Conservation (phyloP, 768 basidiomycete genomes). For the Pisolithus sp. region DNA sequence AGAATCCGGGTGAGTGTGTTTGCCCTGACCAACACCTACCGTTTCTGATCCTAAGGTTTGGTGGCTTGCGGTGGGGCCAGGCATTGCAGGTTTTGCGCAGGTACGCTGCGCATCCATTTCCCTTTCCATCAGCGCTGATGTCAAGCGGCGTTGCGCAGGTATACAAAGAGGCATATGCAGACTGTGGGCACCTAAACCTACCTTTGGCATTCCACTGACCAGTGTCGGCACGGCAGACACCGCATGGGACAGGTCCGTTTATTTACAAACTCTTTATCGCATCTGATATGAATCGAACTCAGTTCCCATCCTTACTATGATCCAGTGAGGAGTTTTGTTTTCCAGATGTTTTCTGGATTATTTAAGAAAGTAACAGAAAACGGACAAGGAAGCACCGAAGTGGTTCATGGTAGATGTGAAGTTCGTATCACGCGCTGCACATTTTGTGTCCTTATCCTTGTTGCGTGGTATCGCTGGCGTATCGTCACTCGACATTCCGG, state of each 20-base stretch:
- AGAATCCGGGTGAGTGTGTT: slow-evolving; percentile 54
- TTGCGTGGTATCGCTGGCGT: slow-evolving; percentile 56
- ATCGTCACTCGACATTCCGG: slow-evolving; percentile 34
- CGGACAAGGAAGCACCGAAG: slow-evolving; percentile 64
- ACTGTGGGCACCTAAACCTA: slow-evolving; percentile 49
- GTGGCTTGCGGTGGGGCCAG: slow-evolving; percentile 26
- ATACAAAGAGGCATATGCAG: slow-evolving; percentile 81
- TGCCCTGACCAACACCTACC: not conserved
- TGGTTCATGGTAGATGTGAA: slow-evolving; percentile 92
- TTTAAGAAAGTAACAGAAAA: slow-evolving; percentile 50
- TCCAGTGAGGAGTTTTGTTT: slow-evolving; percentile 36
- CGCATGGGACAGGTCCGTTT: slow-evolving; percentile 77
- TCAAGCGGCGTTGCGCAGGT: slow-evolving; percentile 38
- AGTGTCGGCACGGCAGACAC: slow-evolving; percentile 48
- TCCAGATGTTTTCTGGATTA: not conserved
- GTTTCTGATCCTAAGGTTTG: slow-evolving; percentile 2
- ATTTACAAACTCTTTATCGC: slow-evolving; percentile 4
- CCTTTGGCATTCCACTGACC: slow-evolving; percentile 4
- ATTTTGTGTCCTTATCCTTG: slow-evolving; percentile 76
- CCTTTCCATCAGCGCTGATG: slow-evolving; percentile 1
- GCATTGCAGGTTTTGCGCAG: slow-evolving; percentile 78
- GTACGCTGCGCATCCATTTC: slow-evolving; percentile 30
- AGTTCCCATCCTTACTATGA: slow-evolving; percentile 77
- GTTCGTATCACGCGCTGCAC: slow-evolving; percentile 54
- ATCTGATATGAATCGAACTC: slow-evolving; percentile 5